phyloP scores from a whole-genome alignment of 2,329 filamentous ascomycete genomes.

The Coleophoma eucalyptorum region DNA sequence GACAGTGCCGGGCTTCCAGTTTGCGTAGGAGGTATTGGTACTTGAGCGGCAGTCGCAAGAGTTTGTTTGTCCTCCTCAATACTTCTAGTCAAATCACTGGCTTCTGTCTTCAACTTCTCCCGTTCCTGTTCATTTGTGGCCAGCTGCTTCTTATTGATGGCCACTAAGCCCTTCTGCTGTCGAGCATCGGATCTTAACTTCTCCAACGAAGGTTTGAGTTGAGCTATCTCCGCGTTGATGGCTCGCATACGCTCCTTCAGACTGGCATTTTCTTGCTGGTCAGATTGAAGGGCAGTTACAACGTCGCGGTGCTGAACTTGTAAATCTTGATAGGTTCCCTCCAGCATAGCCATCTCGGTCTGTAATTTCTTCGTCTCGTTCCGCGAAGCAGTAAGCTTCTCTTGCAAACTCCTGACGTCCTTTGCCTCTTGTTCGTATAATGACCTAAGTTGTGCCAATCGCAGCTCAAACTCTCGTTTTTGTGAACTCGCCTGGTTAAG shows the following conservation, averaged over 20 bases:
- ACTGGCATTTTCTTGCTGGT: conserved; percentile 82
- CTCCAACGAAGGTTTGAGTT: conserved; percentile 86
- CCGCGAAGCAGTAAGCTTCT: conserved; percentile 71
- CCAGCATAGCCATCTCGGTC: conserved; percentile 77
- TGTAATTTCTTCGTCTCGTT: conserved; percentile 82
- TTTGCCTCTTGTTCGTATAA: conserved; percentile 94
- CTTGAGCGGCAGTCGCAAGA: conserved; percentile 46
- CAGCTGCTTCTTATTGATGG: conserved; percentile 98
- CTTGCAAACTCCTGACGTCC: conserved; percentile 79
- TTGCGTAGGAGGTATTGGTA: conserved; percentile 37
- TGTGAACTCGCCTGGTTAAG: conserved; percentile 77
- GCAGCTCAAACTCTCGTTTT: conserved; percentile 89
- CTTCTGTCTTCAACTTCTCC: conserved; percentile 81
- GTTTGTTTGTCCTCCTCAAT: conserved; percentile 55
- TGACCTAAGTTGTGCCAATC: conserved; percentile 78
- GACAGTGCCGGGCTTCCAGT: conserved; percentile 69
- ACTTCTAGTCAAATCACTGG: conserved; percentile 62
- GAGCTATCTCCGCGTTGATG: conserved; percentile 76
- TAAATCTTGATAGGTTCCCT: conserved; percentile 76
- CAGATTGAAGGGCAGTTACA: conserved; percentile 69
- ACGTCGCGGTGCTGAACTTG: conserved; percentile 79
- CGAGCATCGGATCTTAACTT: conserved; percentile 89
- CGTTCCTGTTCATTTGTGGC: conserved; percentile 84
- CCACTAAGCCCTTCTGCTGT: conserved; percentile 92
- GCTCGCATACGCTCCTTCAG: conserved; percentile 85